Percentiles rank a stretch among this genome's conserved stretches.
phyloP scores from a whole-genome alignment of 345 rosid genomes.

The Aquilaria yunnanensis region DNA sequence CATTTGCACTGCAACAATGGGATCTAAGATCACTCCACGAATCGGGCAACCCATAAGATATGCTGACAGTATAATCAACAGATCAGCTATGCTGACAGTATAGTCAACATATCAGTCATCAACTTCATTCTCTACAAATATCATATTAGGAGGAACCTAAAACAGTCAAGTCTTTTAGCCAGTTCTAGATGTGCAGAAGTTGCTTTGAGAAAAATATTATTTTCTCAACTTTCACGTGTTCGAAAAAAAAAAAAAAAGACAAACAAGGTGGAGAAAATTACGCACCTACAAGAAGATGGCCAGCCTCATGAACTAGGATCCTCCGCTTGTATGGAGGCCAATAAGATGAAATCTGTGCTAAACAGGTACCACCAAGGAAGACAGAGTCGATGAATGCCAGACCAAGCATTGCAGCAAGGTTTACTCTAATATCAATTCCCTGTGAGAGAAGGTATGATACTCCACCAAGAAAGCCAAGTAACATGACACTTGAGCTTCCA shows the following conservation, averaged over 20 bases:
- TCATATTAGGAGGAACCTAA: background rate
- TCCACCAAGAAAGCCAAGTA: conserved; percentile 61
- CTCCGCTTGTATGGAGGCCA: conserved; percentile 92
- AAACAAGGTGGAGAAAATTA: background rate
- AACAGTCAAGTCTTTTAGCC: background rate
- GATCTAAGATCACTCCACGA: conserved; percentile 92
- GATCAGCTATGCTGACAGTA: conserved; percentile 2
- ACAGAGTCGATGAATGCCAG: conserved; percentile 63
- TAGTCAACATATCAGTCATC: background rate
- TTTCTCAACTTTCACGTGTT: too few species aligned
- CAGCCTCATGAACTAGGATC: conserved; percentile 94
- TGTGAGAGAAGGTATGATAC: conserved; percentile 58
- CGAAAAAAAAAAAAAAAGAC: background rate
- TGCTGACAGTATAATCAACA: conserved; percentile 39
- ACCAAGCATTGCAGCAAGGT: conserved; percentile 59
- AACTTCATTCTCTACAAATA: background rate
- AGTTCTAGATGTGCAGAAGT: conserved; percentile 3
- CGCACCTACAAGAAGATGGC: conserved; percentile 80
- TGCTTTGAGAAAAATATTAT: background rate
- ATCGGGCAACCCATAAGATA: conserved; percentile 96
- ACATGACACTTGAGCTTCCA: conserved; percentile 48
- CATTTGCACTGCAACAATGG: conserved; percentile 83
- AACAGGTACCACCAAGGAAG: conserved; percentile 79
- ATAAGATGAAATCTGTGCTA: conserved; percentile 79
- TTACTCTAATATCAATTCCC: conserved; percentile 74